Evolutionary conservation across 1,139 yeast species (phyloP), one percentile per base, ranked within the genome.

Genomic region (Pichia sp.): DNA sequence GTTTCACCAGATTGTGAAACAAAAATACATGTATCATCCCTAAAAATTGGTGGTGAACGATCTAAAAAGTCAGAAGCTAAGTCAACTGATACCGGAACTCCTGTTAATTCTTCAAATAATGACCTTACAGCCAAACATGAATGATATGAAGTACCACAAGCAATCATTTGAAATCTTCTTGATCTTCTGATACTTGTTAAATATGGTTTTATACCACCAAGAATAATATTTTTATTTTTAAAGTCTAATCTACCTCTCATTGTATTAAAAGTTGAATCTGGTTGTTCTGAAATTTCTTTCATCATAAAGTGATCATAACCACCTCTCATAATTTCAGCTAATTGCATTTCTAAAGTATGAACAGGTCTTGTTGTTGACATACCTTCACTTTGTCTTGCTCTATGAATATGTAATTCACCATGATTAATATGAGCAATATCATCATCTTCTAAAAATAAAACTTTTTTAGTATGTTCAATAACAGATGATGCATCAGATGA

Each of bases 1-100:
- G 99, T 94, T 70, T 94, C 99, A 65, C 99, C 99, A 49, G 96
- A 87, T 70, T 94, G 99, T 8, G 97, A 92, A 29, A 94, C 99
- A 67, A 94, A 94, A 35, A 94, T 83, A 71, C 97, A 87, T 9
- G 96, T 87, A 65, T 94, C 98, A 66, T 94, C 98, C 71, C 98
- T 84, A 70, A 92, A 94, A 37, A 94, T 95, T 27, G 98, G 97
- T 3, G 96, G 85, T 57, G 74, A 78, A 70, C 99, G 82, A 66
- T 94, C 99, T 62, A 92, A 74, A 71, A 94, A 94, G 68, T 94
- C 99, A 9, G 97, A 89, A 22, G 98, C 98, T 61, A 94, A 78
- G 68, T 94, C 99, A 37, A 94, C 96, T 41, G 89, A 74, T 11
- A 92, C 97, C 9, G 98, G 98, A 52, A 92, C 87, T 64, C 90